Conservation (phyloP, 768 basidiomycete species). For the Xerocomellus amylosporus region DNA sequence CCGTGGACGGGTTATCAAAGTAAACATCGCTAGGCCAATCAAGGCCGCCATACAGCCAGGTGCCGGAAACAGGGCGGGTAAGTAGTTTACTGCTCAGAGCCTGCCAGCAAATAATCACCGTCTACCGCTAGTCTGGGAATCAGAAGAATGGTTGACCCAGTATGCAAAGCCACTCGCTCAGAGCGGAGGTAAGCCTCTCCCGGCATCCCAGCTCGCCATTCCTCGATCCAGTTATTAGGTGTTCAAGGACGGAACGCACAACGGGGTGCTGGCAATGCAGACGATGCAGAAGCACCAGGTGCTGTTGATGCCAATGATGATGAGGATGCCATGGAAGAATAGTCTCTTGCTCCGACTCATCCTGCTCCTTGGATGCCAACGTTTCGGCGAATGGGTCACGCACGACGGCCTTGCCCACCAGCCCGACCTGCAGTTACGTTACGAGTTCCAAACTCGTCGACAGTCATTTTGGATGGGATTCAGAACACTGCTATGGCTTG, state of each 20-base stretch:
- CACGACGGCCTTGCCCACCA: not conserved
- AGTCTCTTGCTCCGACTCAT: conserved; percentile 10
- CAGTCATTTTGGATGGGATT: not conserved
- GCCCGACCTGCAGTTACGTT: not conserved
- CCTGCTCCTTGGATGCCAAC: not conserved
- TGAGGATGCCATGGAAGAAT: conserved; percentile 69
- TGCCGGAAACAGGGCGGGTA: conserved; percentile 75
- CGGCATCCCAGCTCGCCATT: not conserved
- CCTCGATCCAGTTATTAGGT: conserved; percentile 34
- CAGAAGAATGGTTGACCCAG: conserved; percentile 88
- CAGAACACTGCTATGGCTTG: conserved; percentile 3
- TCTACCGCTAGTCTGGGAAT: conserved; percentile 77
- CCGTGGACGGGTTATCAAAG: conserved; percentile 71
- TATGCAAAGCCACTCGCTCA: conserved; percentile 75
- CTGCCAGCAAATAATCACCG: conserved; percentile 1
- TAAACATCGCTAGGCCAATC: conserved; percentile 81
- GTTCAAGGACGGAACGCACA: conserved; percentile 51
- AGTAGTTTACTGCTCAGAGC: conserved; percentile 27
- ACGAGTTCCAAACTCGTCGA: not conserved
- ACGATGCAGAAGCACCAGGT: conserved; percentile 27
- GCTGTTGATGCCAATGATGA: conserved; percentile 32
- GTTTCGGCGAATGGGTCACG: not conserved
- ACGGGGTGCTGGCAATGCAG: conserved; percentile 18
- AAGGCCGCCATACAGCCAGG: conserved; percentile 61
- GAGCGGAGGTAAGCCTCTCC: conserved; percentile 57